Percentiles rank a stretch among this genome's conserved stretches.
phyloP scores from a whole-genome alignment of 2,329 filamentous ascomycete genomes.

The Diaporthe citriasiana region DNA sequence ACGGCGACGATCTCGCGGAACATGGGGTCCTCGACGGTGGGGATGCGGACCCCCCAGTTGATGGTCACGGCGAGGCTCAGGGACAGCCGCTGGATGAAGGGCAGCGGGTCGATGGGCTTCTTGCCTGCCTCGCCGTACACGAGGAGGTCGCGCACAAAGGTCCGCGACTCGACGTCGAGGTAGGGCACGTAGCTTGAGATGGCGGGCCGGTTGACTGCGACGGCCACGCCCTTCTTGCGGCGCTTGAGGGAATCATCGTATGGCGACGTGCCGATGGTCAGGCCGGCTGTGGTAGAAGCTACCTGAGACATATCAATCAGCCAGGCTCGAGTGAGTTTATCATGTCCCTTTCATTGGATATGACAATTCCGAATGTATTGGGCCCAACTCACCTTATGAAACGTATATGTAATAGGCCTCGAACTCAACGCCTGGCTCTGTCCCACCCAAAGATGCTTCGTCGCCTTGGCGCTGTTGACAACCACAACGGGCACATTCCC shows the following conservation, averaged over 20 bases:
- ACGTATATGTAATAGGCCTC: slow-evolving; percentile 74
- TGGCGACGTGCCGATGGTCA: slow-evolving; percentile 73
- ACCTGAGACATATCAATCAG: slow-evolving; percentile 20
- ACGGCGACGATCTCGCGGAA: slow-evolving; percentile 43
- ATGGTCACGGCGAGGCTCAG: slow-evolving; percentile 43
- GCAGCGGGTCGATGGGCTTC: slow-evolving; percentile 41
- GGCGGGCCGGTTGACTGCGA: slow-evolving; percentile 74
- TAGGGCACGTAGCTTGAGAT: slow-evolving; percentile 78
- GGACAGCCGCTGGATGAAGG: slow-evolving; percentile 42
- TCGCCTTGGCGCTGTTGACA: slow-evolving; percentile 76
- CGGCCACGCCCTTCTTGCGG: slow-evolving; percentile 75
- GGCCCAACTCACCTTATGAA: slow-evolving; percentile 64
- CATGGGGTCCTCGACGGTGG: slow-evolving; percentile 41
- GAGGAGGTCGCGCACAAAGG: slow-evolving; percentile 69
- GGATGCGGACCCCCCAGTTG: slow-evolving; percentile 44
- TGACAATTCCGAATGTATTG: no score
- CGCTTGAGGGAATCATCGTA: slow-evolving; percentile 78
- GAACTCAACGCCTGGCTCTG: slow-evolving; percentile 77
- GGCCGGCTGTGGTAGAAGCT: slow-evolving; percentile 55
- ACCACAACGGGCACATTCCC: slow-evolving; percentile 72
- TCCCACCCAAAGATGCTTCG: slow-evolving; percentile 75
- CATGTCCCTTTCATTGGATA: neutral
- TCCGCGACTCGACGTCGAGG: slow-evolving; percentile 73
- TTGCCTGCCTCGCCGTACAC: slow-evolving; percentile 65
- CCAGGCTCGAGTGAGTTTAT: neutral